Conservation (phyloP, 2,329 filamentous ascomycete genomes). For the Calonectria hawksworthii region DNA sequence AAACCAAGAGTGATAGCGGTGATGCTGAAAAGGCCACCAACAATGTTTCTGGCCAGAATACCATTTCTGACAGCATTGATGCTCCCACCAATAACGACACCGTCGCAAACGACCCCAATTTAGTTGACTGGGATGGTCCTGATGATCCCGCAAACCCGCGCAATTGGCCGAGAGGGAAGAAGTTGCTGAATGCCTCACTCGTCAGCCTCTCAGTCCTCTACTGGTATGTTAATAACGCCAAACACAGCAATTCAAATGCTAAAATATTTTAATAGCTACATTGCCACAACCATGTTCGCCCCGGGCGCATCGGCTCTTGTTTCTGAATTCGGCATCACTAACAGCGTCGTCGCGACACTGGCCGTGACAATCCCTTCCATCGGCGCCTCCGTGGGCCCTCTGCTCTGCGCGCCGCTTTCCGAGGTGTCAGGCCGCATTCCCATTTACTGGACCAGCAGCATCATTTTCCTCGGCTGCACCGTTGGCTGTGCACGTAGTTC, state of each 20-base stretch:
- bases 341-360: constrained; percentile 24
- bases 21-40: background rate
- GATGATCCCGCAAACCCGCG: constrained; percentile 73
- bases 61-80: background rate
- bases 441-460: constrained; percentile 30
- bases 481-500: constrained; percentile 33
- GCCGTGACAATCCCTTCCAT: constrained; percentile 30
- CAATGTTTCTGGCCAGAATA: background rate
- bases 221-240: constrained; percentile 11
- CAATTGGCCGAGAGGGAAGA: constrained; percentile 70
- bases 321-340: constrained; percentile 31
- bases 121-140: constrained; percentile 72
- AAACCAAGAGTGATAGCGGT: too few species aligned
- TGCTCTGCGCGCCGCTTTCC: constrained; percentile 36
- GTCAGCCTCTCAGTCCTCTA: constrained; percentile 60
- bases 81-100: background rate
- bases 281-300: constrained; percentile 42
- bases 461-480: constrained; percentile 27
- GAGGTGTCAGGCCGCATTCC: constrained; percentile 10
- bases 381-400: constrained; percentile 30
- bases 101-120: constrained; percentile 17
- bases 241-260: background rate
- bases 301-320: constrained; percentile 33
- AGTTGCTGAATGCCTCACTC: constrained; percentile 58
- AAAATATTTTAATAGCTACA: constrained; percentile 18